Percentiles rank a stretch among this genome's conserved stretches.
Evolutionary conservation across 495 filamentous ascomycete species (phyloP).

Genomic region (Coniosporium apollinis): DNA sequence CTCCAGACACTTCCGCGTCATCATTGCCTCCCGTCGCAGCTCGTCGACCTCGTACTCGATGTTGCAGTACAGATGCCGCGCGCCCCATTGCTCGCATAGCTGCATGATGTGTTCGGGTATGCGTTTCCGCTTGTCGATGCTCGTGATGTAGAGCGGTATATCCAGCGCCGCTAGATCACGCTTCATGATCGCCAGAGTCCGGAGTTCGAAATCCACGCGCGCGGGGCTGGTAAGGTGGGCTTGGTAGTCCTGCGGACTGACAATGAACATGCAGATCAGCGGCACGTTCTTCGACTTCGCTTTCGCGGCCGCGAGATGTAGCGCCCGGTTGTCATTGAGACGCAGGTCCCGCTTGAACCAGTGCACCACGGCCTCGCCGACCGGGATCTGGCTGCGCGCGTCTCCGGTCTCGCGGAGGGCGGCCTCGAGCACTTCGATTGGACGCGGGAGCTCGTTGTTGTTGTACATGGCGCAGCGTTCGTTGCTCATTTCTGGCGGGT

Average conservation of each 20-base stretch:
- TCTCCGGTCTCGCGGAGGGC: conserved; percentile 14
- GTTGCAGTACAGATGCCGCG: conserved; percentile 54
- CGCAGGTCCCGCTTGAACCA: conserved; percentile 86
- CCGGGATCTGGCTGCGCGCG: conserved; percentile 20
- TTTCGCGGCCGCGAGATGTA: conserved; percentile 49
- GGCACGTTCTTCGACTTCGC: conserved; percentile 48
- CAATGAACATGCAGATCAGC: conserved; percentile 57
- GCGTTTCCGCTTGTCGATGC: conserved; percentile 43
- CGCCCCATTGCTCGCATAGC: conserved; percentile 55
- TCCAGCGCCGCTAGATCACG: conserved; percentile 48
- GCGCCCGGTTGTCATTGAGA: conserved; percentile 52
- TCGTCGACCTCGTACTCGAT: conserved; percentile 72
- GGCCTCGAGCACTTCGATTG: conserved; percentile 32
- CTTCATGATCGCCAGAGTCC: conserved; percentile 48
- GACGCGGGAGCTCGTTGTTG: conserved; percentile 44
- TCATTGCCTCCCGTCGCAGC: conserved; percentile 48
- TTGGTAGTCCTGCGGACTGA: conserved; percentile 76
- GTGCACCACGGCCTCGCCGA: conserved; percentile 57
- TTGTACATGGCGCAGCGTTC: conserved; percentile 56
- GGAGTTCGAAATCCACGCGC: conserved; percentile 63
- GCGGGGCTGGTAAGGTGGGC: conserved; percentile 60
- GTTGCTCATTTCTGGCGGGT: conserved; percentile 72
- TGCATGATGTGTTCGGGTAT: conserved; percentile 51
- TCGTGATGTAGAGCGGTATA: conserved; percentile 68
- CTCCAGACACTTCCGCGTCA: conserved; percentile 42